These are phyloP conservation scores for Penicillium psychrofluorescens DNA, from an alignment of 495 filamentous ascomycete species.

Conservation along the genomic window DNA sequence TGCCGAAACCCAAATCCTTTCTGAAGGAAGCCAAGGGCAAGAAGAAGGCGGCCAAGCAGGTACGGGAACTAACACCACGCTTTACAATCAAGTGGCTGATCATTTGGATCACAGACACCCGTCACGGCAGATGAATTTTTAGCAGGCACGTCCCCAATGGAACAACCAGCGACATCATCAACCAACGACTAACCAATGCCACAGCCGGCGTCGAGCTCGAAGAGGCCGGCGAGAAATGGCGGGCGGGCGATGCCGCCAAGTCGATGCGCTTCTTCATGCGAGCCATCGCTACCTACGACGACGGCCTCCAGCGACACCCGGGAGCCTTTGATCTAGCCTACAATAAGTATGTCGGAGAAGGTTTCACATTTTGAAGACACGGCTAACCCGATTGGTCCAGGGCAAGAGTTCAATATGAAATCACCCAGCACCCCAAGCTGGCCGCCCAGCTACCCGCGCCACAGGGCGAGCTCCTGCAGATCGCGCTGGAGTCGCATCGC, in stretches of 20 bases:
- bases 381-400: conserved; percentile 18
- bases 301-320: conserved; percentile 51
- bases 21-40: conserved; percentile 40
- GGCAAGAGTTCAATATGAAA: conserved; percentile 58
- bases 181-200: background rate
- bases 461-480: conserved; percentile 42
- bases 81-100: background rate
- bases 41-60: conserved; percentile 38
- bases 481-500: conserved; percentile 53
- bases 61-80: conserved; percentile 6
- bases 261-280: conserved; percentile 59
- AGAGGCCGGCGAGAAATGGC: conserved; percentile 67
- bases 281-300: conserved; percentile 58
- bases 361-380: background rate
- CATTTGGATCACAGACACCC: conserved; percentile 31
- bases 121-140: conserved; percentile 57
- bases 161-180: background rate
- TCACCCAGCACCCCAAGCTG: conserved; percentile 54
- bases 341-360: conserved; percentile 49
- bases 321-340: conserved; percentile 63
- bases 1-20: conserved; percentile 49
- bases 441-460: conserved; percentile 45
- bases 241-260: conserved; percentile 62
- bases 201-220: conserved; percentile 62
- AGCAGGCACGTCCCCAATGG: conserved; percentile 29